Conservation (phyloP, 352 stramenopile genomes). For the Globisporangium solare region DNA sequence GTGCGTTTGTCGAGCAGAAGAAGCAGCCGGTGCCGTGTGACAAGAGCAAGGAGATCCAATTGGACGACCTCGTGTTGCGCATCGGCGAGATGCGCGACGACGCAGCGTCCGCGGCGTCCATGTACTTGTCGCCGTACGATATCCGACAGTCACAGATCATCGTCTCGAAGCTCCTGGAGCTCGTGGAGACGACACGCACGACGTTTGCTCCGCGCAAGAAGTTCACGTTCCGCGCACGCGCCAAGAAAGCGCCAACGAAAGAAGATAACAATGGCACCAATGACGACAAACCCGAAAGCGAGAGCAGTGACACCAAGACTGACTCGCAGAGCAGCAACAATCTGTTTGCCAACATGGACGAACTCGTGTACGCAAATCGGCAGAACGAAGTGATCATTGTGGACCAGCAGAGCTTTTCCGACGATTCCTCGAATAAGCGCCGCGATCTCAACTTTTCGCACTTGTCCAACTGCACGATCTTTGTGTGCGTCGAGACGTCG, state of each 20-base stretch:
- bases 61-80: constrained; percentile 45
- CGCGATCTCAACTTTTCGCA: constrained; percentile 72
- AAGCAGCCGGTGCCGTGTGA: constrained; percentile 42
- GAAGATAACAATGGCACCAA: constrained; percentile 15
- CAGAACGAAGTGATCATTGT: constrained; percentile 69
- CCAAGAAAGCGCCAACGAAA: constrained; percentile 15
- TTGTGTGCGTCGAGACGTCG: constrained; percentile 64
- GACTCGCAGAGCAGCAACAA: constrained; percentile 14
- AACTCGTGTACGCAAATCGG: constrained; percentile 54
- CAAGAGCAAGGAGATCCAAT: constrained; percentile 29
- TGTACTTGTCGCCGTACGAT: constrained; percentile 86
- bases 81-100: constrained; percentile 57
- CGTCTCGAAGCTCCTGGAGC: constrained; percentile 46
- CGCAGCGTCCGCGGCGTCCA: constrained; percentile 52
- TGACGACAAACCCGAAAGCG: constrained; percentile 11
- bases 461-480: constrained; percentile 66
- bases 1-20: constrained; percentile 54
- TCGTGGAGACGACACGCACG: constrained; percentile 62
- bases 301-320: neutral
- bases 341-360: constrained; percentile 25
- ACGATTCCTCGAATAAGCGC: constrained; percentile 21
- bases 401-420: constrained; percentile 43
- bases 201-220: constrained; percentile 80
- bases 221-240: constrained; percentile 66
- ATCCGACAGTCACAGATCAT: constrained; percentile 76